Evolutionary conservation across 305 asterid species (phyloP).

Genomic region (Fraxinus angustifolia): DNA sequence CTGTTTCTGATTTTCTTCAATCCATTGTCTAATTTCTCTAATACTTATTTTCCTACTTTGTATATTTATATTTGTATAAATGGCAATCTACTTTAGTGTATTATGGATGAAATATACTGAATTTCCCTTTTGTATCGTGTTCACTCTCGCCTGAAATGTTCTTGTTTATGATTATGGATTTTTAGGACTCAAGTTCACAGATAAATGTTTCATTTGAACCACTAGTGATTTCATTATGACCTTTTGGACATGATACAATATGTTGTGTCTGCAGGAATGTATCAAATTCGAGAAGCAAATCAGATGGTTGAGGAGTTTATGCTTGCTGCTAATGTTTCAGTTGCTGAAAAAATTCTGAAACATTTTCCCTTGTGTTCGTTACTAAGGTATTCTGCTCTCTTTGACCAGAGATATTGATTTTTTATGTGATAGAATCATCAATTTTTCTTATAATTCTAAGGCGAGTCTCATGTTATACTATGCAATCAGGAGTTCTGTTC

Average conservation of each 20-base stretch:
- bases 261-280: conserved; percentile 71
- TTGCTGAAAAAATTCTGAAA: conserved; percentile 82
- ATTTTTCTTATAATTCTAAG: conserved; percentile 5
- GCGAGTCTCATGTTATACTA: neutral
- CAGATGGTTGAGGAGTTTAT: conserved; percentile 99
- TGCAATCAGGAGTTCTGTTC: conserved; percentile 1
- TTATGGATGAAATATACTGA: neutral
- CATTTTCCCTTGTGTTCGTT: conserved; percentile 75
- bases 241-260: conserved; percentile 17
- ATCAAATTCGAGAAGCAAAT: conserved; percentile 98
- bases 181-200: neutral
- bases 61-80: neutral
- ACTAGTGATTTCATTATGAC: conserved; percentile 4
- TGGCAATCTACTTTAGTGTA: neutral
- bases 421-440: conserved; percentile 10
- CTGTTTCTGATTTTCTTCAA: neutral
- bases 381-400: conserved; percentile 52
- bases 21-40: neutral
- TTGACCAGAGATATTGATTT: conserved; percentile 15
- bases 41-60: neutral
- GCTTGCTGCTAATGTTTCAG: conserved; percentile 99
- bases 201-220: neutral
- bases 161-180: conserved; percentile 1
- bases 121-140: neutral
- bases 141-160: neutral